Conservation (phyloP, 2,329 filamentous ascomycete species). For the Penicillium decumbens region DNA sequence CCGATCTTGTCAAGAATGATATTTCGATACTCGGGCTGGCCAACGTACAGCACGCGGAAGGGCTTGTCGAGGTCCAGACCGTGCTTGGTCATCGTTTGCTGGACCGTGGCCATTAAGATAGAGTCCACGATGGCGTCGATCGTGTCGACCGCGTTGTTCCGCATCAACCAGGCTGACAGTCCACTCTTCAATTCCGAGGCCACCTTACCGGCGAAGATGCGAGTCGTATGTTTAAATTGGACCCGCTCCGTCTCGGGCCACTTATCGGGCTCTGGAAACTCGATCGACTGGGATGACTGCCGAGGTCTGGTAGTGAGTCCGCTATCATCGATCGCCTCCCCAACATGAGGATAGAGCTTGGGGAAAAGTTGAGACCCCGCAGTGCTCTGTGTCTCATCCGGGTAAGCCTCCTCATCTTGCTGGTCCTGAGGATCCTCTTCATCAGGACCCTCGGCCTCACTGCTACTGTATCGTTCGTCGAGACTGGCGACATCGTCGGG, state of each 20-base stretch:
- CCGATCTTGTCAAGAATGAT: constrained; percentile 47
- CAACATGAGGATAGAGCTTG: constrained; percentile 26
- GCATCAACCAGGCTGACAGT: constrained; percentile 17
- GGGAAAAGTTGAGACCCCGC: constrained; percentile 30
- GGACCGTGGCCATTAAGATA: constrained; percentile 39
- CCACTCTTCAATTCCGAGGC: constrained; percentile 27
- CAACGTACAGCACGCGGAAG: constrained; percentile 44
- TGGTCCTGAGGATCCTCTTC: constrained; percentile 27
- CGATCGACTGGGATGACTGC: constrained; percentile 36
- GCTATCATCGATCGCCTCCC: constrained; percentile 34
- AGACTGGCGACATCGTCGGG: constrained; percentile 46
- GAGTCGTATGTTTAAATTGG: constrained; percentile 42
- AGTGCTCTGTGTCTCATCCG: constrained; percentile 24
- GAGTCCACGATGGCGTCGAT: constrained; percentile 30
- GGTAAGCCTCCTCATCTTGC: constrained; percentile 22
- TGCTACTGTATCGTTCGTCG: constrained; percentile 37
- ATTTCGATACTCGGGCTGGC: constrained; percentile 36
- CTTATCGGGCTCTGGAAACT: constrained; percentile 41
- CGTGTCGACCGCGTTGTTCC: constrained; percentile 23
- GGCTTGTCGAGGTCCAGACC: constrained; percentile 40
- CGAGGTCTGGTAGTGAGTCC: constrained; percentile 33
- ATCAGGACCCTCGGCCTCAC: constrained; percentile 34
- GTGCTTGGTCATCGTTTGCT: constrained; percentile 43
- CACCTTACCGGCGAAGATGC: constrained; percentile 32
- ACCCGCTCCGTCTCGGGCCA: constrained; percentile 39